A percentile compares a stretch with the other conserved stretches of the same genome.
These are phyloP conservation scores for Bipolaris zeicola DNA, from an alignment of 2,329 filamentous ascomycete species.

Conservation along the genomic window DNA sequence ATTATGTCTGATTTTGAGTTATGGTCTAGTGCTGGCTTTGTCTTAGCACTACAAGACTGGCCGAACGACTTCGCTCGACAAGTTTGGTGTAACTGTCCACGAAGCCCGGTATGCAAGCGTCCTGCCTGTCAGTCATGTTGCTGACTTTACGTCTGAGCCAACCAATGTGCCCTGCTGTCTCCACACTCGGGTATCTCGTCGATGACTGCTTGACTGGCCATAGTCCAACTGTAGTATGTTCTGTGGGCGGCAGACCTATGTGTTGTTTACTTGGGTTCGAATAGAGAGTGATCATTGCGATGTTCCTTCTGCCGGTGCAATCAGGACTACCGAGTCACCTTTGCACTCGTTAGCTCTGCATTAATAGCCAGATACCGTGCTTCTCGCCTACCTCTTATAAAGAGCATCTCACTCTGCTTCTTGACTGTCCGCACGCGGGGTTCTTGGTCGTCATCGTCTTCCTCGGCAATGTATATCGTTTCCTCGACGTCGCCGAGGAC, in stretches of 20 bases:
- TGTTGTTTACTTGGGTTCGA: constrained; percentile 10
- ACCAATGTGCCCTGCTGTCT: constrained; percentile 5
- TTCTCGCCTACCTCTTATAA: constrained; percentile 76
- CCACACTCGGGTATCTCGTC: constrained; percentile 32
- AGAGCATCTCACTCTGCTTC: constrained; percentile 98
- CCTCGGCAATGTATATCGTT: constrained; percentile 92
- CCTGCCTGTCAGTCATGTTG: not conserved
- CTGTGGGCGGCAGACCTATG: not conserved
- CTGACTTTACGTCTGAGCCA: not conserved
- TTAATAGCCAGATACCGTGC: not conserved
- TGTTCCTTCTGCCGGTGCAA: constrained; percentile 48
- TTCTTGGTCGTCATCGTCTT: constrained; percentile 79
- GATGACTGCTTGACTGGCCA: constrained; percentile 3
- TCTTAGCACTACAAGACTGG: not conserved
- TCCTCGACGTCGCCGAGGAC: constrained; percentile 96
- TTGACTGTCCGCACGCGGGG: constrained; percentile 70
- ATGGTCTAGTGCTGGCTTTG: not conserved
- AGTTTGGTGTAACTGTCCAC: not conserved
- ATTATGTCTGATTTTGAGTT: not conserved
- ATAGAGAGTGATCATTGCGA: constrained; percentile 28
- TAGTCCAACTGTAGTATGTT: not conserved
- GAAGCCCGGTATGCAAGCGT: not conserved
- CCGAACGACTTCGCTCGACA: not conserved
- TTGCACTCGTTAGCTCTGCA: constrained; percentile 3
- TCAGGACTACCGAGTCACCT: constrained; percentile 59